Percentiles rank a stretch among this genome's conserved stretches.
phyloP scores from a whole-genome alignment of 345 rosid genomes.

The Cardamine occulta region DNA sequence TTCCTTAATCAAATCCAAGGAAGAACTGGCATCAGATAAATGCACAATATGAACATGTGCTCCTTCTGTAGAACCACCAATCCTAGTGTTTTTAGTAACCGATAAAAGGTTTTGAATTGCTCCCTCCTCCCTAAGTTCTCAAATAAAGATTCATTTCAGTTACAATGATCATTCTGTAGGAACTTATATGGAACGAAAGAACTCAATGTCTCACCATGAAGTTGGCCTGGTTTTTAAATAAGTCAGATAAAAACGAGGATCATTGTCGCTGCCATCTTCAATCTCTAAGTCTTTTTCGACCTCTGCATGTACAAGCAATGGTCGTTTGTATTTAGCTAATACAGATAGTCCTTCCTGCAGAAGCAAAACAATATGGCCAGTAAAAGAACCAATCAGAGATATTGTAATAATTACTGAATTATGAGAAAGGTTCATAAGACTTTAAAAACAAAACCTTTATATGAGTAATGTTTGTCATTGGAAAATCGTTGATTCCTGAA shows the following conservation, averaged over 20 bases:
- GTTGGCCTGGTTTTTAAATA: constrained; percentile 86
- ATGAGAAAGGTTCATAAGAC: constrained; percentile 1
- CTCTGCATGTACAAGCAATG: constrained; percentile 97
- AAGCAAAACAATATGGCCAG: constrained; percentile 21
- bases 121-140: constrained; percentile 76
- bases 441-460: constrained; percentile 63
- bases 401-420: background rate
- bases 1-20: constrained; percentile 78
- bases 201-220: constrained; percentile 58
- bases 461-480: constrained; percentile 85
- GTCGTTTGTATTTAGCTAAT: constrained; percentile 81
- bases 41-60: constrained; percentile 97
- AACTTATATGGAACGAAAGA: background rate
- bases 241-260: constrained; percentile 73
- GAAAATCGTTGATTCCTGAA: constrained; percentile 94
- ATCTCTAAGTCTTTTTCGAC: constrained; percentile 52
- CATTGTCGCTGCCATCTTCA: constrained; percentile 45
- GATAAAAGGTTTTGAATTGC: constrained; percentile 77
- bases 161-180: background rate
- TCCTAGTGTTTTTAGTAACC: constrained; percentile 67
- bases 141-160: constrained; percentile 11
- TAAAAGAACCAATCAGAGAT: background rate
- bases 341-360: constrained; percentile 78
- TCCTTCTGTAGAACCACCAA: constrained; percentile 81
- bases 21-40: constrained; percentile 78